Conservation (phyloP, 441 rosid genomes). For the Kokia cookei region DNA sequence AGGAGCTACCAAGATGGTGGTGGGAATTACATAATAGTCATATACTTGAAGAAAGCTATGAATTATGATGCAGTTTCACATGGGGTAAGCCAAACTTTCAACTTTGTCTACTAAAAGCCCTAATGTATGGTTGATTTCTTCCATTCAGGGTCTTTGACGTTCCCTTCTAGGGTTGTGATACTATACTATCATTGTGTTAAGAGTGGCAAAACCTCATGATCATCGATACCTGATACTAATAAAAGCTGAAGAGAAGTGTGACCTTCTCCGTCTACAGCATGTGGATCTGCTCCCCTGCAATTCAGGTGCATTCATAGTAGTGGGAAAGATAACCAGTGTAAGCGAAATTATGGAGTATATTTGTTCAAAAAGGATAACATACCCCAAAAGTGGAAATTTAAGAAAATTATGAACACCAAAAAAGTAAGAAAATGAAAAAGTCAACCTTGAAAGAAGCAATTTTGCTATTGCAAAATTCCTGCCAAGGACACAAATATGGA, state of each 20-base stretch:
- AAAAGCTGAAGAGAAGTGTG: constrained; percentile 50
- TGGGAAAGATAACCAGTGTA: not conserved
- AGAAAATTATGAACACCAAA: too few species aligned
- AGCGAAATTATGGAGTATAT: not conserved
- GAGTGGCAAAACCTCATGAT: constrained; percentile 49
- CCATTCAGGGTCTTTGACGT: not conserved
- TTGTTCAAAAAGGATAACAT: not conserved
- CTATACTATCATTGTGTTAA: constrained; percentile 41
- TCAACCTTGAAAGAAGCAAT: constrained; percentile 79
- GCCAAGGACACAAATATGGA: constrained; percentile 65
- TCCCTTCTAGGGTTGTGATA: not conserved
- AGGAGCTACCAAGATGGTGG: not conserved
- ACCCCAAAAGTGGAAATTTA: not conserved
- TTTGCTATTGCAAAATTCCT: constrained; percentile 67
- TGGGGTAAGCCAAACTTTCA: not conserved
- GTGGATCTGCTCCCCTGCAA: constrained; percentile 89
- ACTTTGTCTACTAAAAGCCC: not conserved
- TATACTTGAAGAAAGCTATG: not conserved
- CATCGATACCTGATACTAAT: constrained; percentile 43
- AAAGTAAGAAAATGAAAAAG: not conserved
- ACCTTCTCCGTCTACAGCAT: constrained; percentile 46
- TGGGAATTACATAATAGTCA: not conserved
- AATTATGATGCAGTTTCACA: not conserved
- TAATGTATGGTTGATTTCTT: not conserved
- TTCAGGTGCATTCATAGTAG: constrained; percentile 1